Conservation (phyloP, 352 stramenopile species). For the Globisporangium perplexum region DNA sequence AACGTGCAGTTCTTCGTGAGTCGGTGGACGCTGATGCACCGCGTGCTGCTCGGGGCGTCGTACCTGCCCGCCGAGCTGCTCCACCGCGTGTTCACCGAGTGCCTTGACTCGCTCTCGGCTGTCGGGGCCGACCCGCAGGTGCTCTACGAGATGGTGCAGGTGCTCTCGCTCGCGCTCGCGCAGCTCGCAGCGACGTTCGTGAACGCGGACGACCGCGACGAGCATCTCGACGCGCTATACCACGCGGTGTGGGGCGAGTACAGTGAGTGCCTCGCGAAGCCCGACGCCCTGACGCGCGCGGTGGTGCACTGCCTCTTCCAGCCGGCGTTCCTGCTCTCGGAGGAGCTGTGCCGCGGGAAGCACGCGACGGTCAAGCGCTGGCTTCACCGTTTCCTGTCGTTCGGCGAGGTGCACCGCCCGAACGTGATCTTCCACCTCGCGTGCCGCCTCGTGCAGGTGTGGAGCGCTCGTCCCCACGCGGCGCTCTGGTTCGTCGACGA, state of each 20-base stretch:
- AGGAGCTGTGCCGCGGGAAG: constrained; percentile 13
- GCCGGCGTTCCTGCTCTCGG: constrained; percentile 43
- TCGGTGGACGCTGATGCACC: constrained; percentile 54
- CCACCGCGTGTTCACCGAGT: constrained; percentile 26
- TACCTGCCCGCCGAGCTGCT: constrained; percentile 44
- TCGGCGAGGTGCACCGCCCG: constrained; percentile 51
- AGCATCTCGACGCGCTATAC: constrained; percentile 35
- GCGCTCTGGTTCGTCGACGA: constrained; percentile 56
- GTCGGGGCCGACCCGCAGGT: constrained; percentile 46
- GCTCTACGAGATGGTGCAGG: constrained; percentile 62
- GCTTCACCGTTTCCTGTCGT: constrained; percentile 44
- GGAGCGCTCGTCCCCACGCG: constrained; percentile 40
- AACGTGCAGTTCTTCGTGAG: constrained; percentile 32
- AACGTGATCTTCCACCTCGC: constrained; percentile 79
- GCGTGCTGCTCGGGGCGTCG: constrained; percentile 39
- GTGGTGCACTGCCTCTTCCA: constrained; percentile 72
- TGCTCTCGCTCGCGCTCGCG: constrained; percentile 45
- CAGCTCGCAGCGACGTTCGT: constrained; percentile 37
- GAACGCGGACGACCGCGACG: constrained; percentile 14
- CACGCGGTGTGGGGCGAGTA: constrained; percentile 65
- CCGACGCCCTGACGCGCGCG: constrained; percentile 54
- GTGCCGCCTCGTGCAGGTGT: constrained; percentile 60
- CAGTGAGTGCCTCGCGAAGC: constrained; percentile 60
- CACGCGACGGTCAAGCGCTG: constrained; percentile 47
- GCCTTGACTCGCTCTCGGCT: constrained; percentile 44